Percentiles rank a stretch among this genome's conserved stretches.
phyloP scores from a whole-genome alignment of 805 yeast species.

The Yamadazyma phyllophila region DNA sequence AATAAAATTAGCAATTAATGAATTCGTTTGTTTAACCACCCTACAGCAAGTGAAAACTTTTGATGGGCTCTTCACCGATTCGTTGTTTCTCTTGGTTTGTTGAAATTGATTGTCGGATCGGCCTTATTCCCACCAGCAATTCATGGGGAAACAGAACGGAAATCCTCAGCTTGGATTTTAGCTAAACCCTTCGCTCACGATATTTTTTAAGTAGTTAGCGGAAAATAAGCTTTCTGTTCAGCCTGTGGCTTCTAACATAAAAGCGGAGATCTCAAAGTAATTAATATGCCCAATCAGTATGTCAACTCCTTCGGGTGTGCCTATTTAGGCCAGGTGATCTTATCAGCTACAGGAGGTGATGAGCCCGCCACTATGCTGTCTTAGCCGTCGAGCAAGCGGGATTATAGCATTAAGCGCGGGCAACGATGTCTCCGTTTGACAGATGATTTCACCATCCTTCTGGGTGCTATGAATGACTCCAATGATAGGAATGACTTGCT shows the following conservation, averaged over 20 bases:
- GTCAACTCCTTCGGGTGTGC: conserved; percentile 1
- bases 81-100: no score
- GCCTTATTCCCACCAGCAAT: not conserved
- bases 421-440: no score
- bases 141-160: not conserved
- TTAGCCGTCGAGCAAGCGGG: not conserved
- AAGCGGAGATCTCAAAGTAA: conserved; percentile 3
- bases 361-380: not conserved
- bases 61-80: no score
- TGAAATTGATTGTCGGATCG: not conserved
- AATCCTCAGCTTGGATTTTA: not conserved
- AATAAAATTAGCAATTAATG: not conserved
- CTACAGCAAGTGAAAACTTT: not conserved
- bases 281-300: not conserved
- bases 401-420: not conserved
- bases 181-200: not conserved
- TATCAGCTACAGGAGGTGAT: not conserved
- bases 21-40: not conserved
- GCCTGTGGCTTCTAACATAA: not conserved
- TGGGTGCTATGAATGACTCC: no score
- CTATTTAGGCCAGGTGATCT: not conserved
- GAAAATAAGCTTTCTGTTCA: not conserved
- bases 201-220: not conserved
- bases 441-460: no score
- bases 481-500: not conserved